Base-by-base conservation (phyloP, 1,284 basidiomycete species). In the Melampsora abietis-canadensis region DNA sequence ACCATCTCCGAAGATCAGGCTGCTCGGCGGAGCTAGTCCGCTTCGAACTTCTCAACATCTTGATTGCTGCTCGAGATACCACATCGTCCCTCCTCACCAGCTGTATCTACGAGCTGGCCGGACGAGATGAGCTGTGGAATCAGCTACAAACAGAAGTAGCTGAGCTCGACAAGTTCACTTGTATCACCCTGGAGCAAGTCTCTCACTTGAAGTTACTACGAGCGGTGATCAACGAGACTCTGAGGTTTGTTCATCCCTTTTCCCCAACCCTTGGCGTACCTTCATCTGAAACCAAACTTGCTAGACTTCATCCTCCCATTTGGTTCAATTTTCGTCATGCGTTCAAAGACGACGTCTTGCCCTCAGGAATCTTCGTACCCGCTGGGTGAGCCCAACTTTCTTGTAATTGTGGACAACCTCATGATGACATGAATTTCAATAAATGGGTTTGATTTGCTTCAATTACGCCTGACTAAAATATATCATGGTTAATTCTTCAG, bases 11-110 rank as follows among this genome's bases (percentile, higher is more conserved):
- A 1, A 27, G 31, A 19, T 73, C 70, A 17, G 70, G 70, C 37
- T 73, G 70, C 40, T 66, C 70, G 40, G 64, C 54, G 27, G 48
- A 75, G 19, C 47, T 87, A 51, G 88, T 90, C 76, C 86, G 87
- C 37, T 88, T 90, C 79, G 88, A 90, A 77, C 81, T 90, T 7
- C 82, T 91, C n/a, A 90, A 86, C 79, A 87, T 91, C 80, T 82
- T 91, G 8, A 82, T 90, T 40, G 89, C 89, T 17, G 86, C 88
- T 21, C 82, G 89, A 70, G 89, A 91, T 79, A 78, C 78, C 86
- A 90, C 89, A 0, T 86, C 88, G 44, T 86, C 85, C 65, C 82
- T 87, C 5, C 78, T 90, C 65, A 89, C 88, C 21, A 89, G 84
- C 77, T 82, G 87, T 31, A 86, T 86, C 8, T 90, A 90, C 80